Percentiles rank a stretch among this genome's conserved stretches.
Conservation (phyloP, 352 stramenopile genomes). For the Phytopythium cucurbitacearum region DNA sequence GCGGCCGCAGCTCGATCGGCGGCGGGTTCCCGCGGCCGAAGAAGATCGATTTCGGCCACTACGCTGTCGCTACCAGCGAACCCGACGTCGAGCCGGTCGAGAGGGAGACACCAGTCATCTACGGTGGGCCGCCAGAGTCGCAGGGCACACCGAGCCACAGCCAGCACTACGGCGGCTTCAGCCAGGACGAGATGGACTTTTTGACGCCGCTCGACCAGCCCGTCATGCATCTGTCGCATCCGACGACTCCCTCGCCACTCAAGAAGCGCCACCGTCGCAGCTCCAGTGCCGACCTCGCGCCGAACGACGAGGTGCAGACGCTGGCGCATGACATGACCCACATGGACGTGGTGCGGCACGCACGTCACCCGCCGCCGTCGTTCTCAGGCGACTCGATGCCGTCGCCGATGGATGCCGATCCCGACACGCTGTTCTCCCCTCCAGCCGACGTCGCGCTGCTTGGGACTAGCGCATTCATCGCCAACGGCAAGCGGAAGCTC, state of each 20-base stretch:
- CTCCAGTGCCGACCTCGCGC: slow-evolving; percentile 29
- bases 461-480: slow-evolving; percentile 3
- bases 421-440: background rate
- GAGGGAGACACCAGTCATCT: slow-evolving; percentile 18
- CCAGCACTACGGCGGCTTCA: slow-evolving; percentile 69
- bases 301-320: slow-evolving; percentile 63
- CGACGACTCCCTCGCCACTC: slow-evolving; percentile 74
- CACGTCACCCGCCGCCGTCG: slow-evolving; percentile 22
- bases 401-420: slow-evolving; percentile 22
- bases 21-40: slow-evolving; percentile 36
- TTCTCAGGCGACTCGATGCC: slow-evolving; percentile 53
- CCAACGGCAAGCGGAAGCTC: slow-evolving; percentile 9
- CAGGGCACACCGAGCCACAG: slow-evolving; percentile 32
- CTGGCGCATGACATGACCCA: slow-evolving; percentile 73
- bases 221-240: slow-evolving; percentile 76
- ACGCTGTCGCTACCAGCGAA: slow-evolving; percentile 66
- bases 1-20: slow-evolving; percentile 1
- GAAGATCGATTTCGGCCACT: slow-evolving; percentile 71
- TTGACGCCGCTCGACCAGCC: slow-evolving; percentile 80
- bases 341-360: slow-evolving; percentile 50
- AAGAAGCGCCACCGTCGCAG: slow-evolving; percentile 66
- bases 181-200: slow-evolving; percentile 85
- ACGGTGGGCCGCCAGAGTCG: slow-evolving; percentile 21
- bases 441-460: background rate
- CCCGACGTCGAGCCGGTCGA: slow-evolving; percentile 51